These are phyloP conservation scores for Euphorbia pulcherrima DNA, from an alignment of 345 rosid genomes.

Conservation along the genomic window DNA sequence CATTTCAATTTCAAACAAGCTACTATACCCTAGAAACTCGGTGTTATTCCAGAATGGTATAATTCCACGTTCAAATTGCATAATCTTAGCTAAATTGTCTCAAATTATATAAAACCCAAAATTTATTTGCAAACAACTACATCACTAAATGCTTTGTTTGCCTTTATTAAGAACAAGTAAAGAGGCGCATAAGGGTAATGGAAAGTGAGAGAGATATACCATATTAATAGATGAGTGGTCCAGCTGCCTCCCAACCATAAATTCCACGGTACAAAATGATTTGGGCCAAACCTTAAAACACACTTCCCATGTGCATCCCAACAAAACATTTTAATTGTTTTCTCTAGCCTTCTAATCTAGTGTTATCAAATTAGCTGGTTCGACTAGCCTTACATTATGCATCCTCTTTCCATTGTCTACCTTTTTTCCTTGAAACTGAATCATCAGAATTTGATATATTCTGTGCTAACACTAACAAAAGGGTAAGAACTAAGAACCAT, in stretches of 20 bases:
- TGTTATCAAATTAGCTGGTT: no score
- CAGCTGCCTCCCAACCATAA: conserved; percentile 32
- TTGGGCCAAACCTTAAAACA: conserved; percentile 10
- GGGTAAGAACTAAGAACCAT: not conserved
- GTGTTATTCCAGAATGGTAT: no score
- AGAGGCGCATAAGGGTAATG: not conserved
- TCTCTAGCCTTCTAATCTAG: not conserved
- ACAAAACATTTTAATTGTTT: not conserved
- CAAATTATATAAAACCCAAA: no score
- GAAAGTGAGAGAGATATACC: not conserved
- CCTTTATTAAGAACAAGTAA: not conserved
- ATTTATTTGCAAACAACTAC: not conserved
- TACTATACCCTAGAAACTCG: not conserved
- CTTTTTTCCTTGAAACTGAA: not conserved
- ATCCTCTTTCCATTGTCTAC: not conserved
- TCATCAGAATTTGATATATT: no score
- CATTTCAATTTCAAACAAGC: not conserved
- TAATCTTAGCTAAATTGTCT: no score
- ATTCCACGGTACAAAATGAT: conserved; percentile 9
- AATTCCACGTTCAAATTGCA: no score
- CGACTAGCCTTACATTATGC: no score
- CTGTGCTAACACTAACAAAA: not conserved
- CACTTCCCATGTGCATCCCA: conserved; percentile 26
- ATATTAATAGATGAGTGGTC: conserved; percentile 19
- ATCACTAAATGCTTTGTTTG: not conserved